Evolutionary conservation across 1,139 yeast genomes (phyloP).

Genomic region (Schizosaccharomyces versatilis): DNA sequence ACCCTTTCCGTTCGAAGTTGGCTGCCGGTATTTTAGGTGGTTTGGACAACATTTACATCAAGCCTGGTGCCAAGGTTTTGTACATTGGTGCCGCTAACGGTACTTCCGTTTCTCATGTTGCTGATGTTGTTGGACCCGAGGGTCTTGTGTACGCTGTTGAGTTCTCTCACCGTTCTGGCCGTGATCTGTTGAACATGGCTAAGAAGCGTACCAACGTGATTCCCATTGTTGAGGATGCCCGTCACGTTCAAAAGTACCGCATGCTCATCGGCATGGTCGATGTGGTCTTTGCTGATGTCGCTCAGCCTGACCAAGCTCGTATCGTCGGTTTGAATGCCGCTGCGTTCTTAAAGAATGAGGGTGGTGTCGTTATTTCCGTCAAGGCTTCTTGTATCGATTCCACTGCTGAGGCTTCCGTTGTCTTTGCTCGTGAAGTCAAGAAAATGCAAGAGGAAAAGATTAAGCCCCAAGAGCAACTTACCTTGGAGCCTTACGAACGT

Average conservation of each 20-base stretch:
- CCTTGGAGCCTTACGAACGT: conserved; percentile 52
- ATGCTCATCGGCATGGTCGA: conserved; percentile 98
- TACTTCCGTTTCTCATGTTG: conserved; percentile 93
- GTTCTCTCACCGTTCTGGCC: conserved; percentile 97
- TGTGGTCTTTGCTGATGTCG: conserved; percentile 96
- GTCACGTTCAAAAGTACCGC: conserved; percentile 98
- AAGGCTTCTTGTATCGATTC: conserved; percentile 99
- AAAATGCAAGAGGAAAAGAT: conserved; percentile 96
- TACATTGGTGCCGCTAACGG: conserved; percentile 99
- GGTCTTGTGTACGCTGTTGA: conserved; percentile 97
- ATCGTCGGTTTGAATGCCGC: conserved; percentile 95
- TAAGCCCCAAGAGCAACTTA: conserved; percentile 94
- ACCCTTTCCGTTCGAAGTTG: conserved; percentile 96
- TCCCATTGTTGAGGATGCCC: conserved; percentile 97
- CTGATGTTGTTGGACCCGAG: conserved; percentile 97
- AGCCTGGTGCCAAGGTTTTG: conserved; percentile 92
- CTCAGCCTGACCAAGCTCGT: conserved; percentile 99
- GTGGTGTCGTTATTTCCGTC: conserved; percentile 93
- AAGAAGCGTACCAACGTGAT: conserved; percentile 98
- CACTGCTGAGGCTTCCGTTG: conserved; percentile 97
- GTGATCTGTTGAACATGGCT: conserved; percentile 98
- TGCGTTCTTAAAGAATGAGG: conserved; percentile 91
- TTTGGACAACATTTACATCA: conserved; percentile 88
- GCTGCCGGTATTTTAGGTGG: conserved; percentile 99
- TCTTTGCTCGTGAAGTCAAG: conserved; percentile 96